These are phyloP conservation scores for Corynascus novoguineensis DNA, from an alignment of 495 filamentous ascomycete species.

Conservation along the genomic window DNA sequence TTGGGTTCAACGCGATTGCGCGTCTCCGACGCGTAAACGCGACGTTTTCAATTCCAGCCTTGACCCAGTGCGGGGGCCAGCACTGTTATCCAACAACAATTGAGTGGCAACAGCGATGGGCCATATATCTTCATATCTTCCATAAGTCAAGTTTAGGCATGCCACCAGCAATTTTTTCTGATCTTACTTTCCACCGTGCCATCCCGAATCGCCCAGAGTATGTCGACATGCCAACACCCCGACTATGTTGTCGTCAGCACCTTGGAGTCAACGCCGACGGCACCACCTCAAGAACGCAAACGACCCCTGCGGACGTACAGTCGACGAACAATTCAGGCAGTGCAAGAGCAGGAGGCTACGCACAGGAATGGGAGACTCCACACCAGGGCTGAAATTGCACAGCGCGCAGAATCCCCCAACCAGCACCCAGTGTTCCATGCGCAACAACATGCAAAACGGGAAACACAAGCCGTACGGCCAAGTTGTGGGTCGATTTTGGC, in stretches of 20 bases:
- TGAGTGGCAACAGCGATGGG: too few relatives aligned
- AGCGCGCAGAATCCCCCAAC: background rate
- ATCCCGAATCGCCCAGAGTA: background rate
- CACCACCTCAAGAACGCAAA: conserved; percentile 20
- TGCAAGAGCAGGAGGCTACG: conserved; percentile 10
- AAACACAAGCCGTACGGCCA: conserved; percentile 5
- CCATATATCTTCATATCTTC: too few relatives aligned
- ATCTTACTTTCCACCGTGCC: too few relatives aligned
- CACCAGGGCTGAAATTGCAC: background rate
- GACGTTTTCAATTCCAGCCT: too few relatives aligned
- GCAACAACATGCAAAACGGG: background rate
- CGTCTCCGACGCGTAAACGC: too few relatives aligned
- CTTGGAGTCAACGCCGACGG: background rate
- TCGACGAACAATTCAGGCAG: conserved; percentile 27
- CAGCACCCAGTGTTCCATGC: background rate
- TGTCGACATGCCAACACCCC: conserved; percentile 6
- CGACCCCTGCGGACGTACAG: conserved; percentile 43
- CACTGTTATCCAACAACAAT: too few relatives aligned
- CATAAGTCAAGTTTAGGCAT: too few relatives aligned
- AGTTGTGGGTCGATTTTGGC: conserved; percentile 38
- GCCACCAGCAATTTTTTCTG: too few relatives aligned
- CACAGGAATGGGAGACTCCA: conserved; percentile 1
- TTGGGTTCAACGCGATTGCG: too few relatives aligned
- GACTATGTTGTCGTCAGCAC: background rate
- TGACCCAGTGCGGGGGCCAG: too few relatives aligned